phyloP scores from a whole-genome alignment of 129 eudicot species.

The Saposhnikovia divaricata region DNA sequence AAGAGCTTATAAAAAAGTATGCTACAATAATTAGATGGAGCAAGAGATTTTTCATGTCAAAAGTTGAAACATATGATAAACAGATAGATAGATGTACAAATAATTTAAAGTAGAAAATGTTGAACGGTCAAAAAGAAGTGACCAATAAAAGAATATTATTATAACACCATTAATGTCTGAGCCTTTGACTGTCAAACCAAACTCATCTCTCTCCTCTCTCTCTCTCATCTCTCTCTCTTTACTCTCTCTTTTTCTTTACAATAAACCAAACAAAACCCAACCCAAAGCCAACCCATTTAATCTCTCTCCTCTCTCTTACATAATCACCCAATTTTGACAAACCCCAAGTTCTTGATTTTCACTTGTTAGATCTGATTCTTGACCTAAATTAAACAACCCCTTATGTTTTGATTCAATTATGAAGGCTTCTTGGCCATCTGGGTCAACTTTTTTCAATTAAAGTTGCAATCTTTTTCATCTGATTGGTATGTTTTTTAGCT shows the following conservation, averaged over 20 bases:
- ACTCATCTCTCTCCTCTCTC: neutral
- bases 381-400: neutral
- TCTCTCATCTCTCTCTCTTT: constrained; percentile 7
- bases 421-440: constrained; percentile 2
- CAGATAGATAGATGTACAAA: neutral
- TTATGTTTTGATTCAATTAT: neutral
- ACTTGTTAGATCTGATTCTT: neutral
- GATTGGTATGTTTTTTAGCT: constrained; percentile 3
- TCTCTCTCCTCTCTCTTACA: constrained; percentile 5
- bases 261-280: neutral
- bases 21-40: neutral
- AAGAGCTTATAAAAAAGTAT: neutral
- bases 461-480: neutral
- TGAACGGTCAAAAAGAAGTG: constrained; percentile 33
- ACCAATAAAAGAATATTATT: neutral
- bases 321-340: neutral
- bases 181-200: constrained; percentile 29
- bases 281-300: neutral
- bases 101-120: neutral
- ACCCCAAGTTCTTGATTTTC: constrained; percentile 1
- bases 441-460: neutral
- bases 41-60: neutral
- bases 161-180: constrained; percentile 12
- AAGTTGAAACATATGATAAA: neutral
- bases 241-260: neutral